Conservation (phyloP, 805 yeast genomes). For the Scheffersomyces ergatensis region DNA sequence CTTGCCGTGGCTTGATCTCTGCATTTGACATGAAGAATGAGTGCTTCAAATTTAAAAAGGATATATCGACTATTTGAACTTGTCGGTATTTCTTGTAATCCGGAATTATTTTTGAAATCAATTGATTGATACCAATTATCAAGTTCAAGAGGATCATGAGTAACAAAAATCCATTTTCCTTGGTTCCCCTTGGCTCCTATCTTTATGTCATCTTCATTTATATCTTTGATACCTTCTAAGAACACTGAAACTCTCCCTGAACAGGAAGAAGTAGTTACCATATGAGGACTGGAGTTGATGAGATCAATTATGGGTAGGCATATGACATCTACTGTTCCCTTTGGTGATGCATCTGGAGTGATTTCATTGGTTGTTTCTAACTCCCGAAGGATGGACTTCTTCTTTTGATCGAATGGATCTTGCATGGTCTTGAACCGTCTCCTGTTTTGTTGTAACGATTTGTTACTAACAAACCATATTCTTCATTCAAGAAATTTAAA, state of each 20-base stretch:
- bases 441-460: too few species aligned
- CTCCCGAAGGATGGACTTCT: constrained; percentile 49
- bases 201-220: constrained; percentile 18
- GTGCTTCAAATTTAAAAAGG: constrained; percentile 79
- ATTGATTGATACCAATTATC: constrained; percentile 45
- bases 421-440: too few species aligned
- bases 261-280: constrained; percentile 87
- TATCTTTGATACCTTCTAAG: constrained; percentile 63
- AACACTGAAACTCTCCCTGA: constrained; percentile 85
- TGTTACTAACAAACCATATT: too few species aligned
- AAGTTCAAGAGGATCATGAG: constrained; percentile 57
- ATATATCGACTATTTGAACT: constrained; percentile 47
- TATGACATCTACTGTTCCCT: constrained; percentile 76
- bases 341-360: constrained; percentile 73
- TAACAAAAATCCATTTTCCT: constrained; percentile 80
- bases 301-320: constrained; percentile 71
- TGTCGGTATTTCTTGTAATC: constrained; percentile 3
- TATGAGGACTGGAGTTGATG: constrained; percentile 59
- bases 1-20: constrained; percentile 58
- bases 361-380: constrained; percentile 42
- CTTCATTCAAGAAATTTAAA: too few species aligned
- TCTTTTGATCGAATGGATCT: constrained; percentile 69
- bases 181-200: constrained; percentile 85
- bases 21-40: constrained; percentile 82
- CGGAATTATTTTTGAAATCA: constrained; percentile 13